Base-by-base conservation (phyloP, 768 basidiomycete species). In the Auriscalpium microsporum region DNA sequence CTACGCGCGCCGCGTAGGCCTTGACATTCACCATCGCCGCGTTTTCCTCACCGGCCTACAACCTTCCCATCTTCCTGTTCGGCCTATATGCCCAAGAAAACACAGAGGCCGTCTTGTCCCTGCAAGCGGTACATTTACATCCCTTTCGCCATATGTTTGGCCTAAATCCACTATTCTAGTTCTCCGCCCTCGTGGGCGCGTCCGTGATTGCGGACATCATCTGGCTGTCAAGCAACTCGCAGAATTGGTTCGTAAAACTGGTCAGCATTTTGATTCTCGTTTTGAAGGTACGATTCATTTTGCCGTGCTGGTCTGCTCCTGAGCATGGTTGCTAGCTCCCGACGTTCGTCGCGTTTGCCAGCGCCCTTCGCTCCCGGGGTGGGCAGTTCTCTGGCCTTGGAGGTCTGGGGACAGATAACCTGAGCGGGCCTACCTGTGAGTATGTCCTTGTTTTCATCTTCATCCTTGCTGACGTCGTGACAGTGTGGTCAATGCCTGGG, bases 11-110 rank as follows among this genome's bases (percentile, higher is more conserved):
- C 17, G 42, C 28, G 14, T 35, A 90, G 88, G 74, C 70, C 28
- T 68, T 91, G 28, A 83, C 87, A 13, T 84, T 87, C 58, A 49
- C 76, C 47, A 71, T 80, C 46, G 71, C 72, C 56, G 74, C 83
- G 5, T 86, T 82, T 64, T 60, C 72, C 0, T 70, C 80, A 0
- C 86, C 89, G 2, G 65, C 75, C 1, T 93, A 93, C 68, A 93
- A 93, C 65, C 73, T 93, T 19, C 83, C 90, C n/a, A 74, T 93
- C 52, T 86, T 90, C 59, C 75, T 93, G 23, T 91, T 90, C 58
- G 90, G 90, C 1, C 70, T 73, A 1, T 84, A 89, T 67, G 83
- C 78, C 0, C 83, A 87, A 63, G 90, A 92, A 63, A 80, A 75
- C 54, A 70, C 73, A 9, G 88, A 90, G 49, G 80, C 80, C 0